Base-by-base conservation (phyloP, 2,329 filamentous ascomycete species). In the Diplodia corticola region DNA sequence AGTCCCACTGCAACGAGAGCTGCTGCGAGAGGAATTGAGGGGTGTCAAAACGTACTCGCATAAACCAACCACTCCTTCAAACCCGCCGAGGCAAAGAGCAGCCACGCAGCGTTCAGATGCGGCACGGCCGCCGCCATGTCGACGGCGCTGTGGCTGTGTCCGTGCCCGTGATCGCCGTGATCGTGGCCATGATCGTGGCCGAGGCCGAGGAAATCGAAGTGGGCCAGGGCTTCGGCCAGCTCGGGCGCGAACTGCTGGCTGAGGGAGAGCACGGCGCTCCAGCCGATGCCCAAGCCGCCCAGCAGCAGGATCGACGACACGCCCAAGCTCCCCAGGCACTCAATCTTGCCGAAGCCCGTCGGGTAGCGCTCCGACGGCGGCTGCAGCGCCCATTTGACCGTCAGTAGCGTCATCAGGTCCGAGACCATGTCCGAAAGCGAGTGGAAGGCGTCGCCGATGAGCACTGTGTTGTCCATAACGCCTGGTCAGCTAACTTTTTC, bases 31-130 rank as follows among this genome's bases (percentile, higher is more conserved):
- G 55, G 22, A 3, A 26, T 37, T 22, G 37, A 20, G 12, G 7
- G 40, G n/a, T n/a, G n/a, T 20, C 40, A 20, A 50, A 65, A 28
- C 77, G 67, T 88, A 95, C 94, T 99, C 69, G 94, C 92, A 82
- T 91, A 89, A 76, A 98, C 99, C 28, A 99, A 83, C 92, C 93
- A 99, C 79, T 99, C 95, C 80, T 99, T 99, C 73, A 98, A 83
- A 28, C 92, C 79, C 66, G 99, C 95, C 1, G 92, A 97, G 22
- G 92, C 94, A 48, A 87, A 90, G 40, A 95, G 94, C 67, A 99
- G 81, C 95, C 95, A 99, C 7, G 92, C 94, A 24, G 95, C 95
- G 77, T 98, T 93, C 70, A 99, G 86, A 77, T 92, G 96, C 0
- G 95, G 95, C 1, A 88, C 64, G 6, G 48, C 49, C 13, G 33